These are phyloP conservation scores for Elsinoe australis DNA, from an alignment of 2,329 filamentous ascomycete genomes.

Conservation along the genomic window DNA sequence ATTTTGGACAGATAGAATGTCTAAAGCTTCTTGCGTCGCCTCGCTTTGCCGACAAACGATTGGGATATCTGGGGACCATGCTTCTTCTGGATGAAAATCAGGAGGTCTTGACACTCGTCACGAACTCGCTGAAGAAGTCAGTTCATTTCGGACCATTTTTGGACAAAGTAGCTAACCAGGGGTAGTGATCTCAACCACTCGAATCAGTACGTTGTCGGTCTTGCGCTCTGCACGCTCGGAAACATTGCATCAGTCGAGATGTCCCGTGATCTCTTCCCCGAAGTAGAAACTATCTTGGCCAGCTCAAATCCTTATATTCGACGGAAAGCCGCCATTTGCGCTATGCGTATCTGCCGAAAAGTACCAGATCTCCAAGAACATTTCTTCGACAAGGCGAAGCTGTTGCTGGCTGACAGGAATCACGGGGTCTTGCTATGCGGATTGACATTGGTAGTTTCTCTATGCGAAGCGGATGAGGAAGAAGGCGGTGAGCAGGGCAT, in stretches of 20 bases:
- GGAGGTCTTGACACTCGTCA: constrained; percentile 92
- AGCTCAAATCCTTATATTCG: constrained; percentile 98
- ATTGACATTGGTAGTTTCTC: constrained; percentile 77
- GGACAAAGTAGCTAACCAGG: constrained; percentile 19
- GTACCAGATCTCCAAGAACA: constrained; percentile 96
- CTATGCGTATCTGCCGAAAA: constrained; percentile 97
- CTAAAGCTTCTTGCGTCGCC: constrained; percentile 94
- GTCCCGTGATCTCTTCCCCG: constrained; percentile 92
- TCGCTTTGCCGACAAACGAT: constrained; percentile 92
- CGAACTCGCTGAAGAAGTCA: constrained; percentile 96
- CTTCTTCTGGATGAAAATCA: constrained; percentile 95
- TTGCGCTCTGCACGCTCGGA: constrained; percentile 89
- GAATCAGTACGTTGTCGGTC: constrained; percentile 96
- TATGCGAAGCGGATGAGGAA: constrained; percentile 91
- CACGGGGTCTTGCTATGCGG: constrained; percentile 92
- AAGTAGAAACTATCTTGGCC: constrained; percentile 85
- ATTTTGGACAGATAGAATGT: constrained; percentile 99
- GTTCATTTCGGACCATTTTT: constrained; percentile 23
- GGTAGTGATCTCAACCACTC: constrained; percentile 86
- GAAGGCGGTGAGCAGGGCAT: constrained; percentile 85
- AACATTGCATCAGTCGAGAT: constrained; percentile 98
- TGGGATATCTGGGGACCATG: constrained; percentile 95
- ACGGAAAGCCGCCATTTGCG: constrained; percentile 93
- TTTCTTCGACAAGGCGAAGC: constrained; percentile 87
- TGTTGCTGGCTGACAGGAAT: constrained; percentile 83